These are phyloP conservation scores for Clathrospora elynae DNA, from an alignment of 2,329 filamentous ascomycete genomes.

Conservation along the genomic window DNA sequence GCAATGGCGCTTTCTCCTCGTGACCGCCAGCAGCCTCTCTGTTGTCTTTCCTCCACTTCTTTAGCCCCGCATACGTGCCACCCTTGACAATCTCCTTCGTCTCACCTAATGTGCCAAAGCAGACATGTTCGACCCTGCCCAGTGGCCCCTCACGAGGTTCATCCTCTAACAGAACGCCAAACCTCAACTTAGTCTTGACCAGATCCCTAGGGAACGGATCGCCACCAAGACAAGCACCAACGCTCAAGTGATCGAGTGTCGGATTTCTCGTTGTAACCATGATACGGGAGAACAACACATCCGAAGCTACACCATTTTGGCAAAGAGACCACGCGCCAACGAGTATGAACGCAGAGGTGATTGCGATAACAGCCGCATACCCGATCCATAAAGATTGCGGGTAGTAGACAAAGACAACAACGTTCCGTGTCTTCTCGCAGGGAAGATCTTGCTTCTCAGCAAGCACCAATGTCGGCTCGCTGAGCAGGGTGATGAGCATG, in stretches of 20 bases:
- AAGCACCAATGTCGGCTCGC: constrained; percentile 40
- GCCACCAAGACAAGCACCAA: constrained; percentile 49
- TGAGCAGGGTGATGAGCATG: constrained; percentile 45
- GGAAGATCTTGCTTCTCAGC: constrained; percentile 27
- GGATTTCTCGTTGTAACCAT: constrained; percentile 48
- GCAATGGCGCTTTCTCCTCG: not conserved
- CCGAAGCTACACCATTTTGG: constrained; percentile 45
- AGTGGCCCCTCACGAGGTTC: constrained; percentile 38
- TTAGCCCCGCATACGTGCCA: constrained; percentile 46
- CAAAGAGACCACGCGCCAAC: constrained; percentile 43
- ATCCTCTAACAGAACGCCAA: constrained; percentile 49
- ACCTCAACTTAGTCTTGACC: constrained; percentile 45
- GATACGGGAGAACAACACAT: constrained; percentile 46
- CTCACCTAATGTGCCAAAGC: constrained; percentile 47
- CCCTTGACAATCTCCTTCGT: constrained; percentile 47
- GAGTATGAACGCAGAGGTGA: constrained; percentile 36
- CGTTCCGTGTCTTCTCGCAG: constrained; percentile 34
- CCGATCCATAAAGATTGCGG: constrained; percentile 43
- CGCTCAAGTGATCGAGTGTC: constrained; percentile 46
- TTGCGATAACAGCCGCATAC: constrained; percentile 41
- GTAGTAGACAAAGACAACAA: constrained; percentile 43
- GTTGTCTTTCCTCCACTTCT: constrained; percentile 20
- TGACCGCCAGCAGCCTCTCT: not conserved
- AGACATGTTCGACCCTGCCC: constrained; percentile 46
- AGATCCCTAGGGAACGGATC: constrained; percentile 50